Evolutionary conservation across 352 stramenopile genomes (phyloP), one percentile per base, ranked within the genome.

Genomic region (Thalassiosira delicatula): DNA sequence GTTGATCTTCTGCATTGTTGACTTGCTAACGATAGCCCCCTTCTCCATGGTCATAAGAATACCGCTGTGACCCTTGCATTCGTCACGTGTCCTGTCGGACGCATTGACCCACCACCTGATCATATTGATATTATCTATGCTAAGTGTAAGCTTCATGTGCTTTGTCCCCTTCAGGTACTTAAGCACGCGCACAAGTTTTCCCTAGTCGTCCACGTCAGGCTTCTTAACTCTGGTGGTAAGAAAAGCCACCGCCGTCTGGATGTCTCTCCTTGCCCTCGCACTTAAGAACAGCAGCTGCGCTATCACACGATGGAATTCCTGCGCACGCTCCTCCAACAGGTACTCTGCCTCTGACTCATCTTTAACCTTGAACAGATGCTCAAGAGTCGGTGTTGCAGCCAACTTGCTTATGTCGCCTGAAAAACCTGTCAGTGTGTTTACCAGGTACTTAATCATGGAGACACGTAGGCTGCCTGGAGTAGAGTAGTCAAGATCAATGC

Each of bases 21-120:
- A 83, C 9, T 5, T 49, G 27, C 54, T 74, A 19, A 51, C 23
- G 5, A 74, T 27, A 17, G 30, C 51, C 0, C 35, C 78, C 59
- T 37, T 69, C 30, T 82, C 85, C 7, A 88, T n/a, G 9, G 74
- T 71, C 70, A 91, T 82, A 2, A 80, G 30, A 19, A 25, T 61
- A 19, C 81, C 81, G 7, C 73, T 86, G 40, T 92, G 86, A 46
- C 84, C 83, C 29, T 62, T 70, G 21, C 73, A 77, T 40, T 88
- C 76, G 2, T 42, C 70, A 76, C n/a, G 42, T 69, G 27, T 88
- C 71, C 71, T 69, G 42, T 78, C 70, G 32, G 80, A 83, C 4
- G 42, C 84, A 30, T 90, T 76, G 0, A 86, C 63, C 40, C 60
- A 82, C 80, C 70, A 88, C 29, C 70, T 60, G 4, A 82, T 33